phyloP scores from a whole-genome alignment of 768 basidiomycete genomes.

The Crucibulum laeve region DNA sequence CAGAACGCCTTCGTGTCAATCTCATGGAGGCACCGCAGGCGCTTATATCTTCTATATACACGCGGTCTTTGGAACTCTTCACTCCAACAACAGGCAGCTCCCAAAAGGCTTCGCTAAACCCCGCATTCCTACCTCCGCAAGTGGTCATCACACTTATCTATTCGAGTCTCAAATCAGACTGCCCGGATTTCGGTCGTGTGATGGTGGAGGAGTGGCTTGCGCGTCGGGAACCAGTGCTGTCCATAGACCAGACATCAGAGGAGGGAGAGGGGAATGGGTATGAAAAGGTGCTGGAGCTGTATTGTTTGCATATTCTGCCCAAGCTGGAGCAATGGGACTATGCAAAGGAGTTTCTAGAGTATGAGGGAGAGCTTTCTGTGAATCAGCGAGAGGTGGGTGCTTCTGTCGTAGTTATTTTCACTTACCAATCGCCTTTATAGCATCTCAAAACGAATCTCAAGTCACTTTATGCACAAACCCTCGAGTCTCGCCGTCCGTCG shows the following conservation, averaged over 20 bases:
- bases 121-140: constrained; percentile 63
- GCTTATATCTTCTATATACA: constrained; percentile 51
- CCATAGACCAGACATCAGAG: constrained; percentile 7
- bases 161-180: constrained; percentile 64
- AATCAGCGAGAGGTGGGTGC: constrained; percentile 48
- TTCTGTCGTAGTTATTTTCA: constrained; percentile 2
- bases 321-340: constrained; percentile 78
- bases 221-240: constrained; percentile 35
- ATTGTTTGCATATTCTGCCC: constrained; percentile 70
- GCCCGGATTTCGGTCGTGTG: constrained; percentile 53
- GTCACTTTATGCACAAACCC: constrained; percentile 33
- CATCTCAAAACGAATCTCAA: constrained; percentile 35
- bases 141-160: constrained; percentile 69
- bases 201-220: constrained; percentile 82
- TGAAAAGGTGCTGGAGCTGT: constrained; percentile 71
- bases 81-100: constrained; percentile 39
- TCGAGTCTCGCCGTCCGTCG: constrained; percentile 24
- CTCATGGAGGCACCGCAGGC: constrained; percentile 56
- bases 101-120: constrained; percentile 30
- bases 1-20: constrained; percentile 46
- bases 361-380: constrained; percentile 59
- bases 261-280: constrained; percentile 50
- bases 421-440: constrained; percentile 17
- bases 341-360: constrained; percentile 68
- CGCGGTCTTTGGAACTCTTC: constrained; percentile 65